A percentile compares a stretch with the other conserved stretches of the same genome.
These are phyloP conservation scores for Fusarium nelsonii DNA, from an alignment of 2,329 filamentous ascomycete genomes.

Conservation along the genomic window DNA sequence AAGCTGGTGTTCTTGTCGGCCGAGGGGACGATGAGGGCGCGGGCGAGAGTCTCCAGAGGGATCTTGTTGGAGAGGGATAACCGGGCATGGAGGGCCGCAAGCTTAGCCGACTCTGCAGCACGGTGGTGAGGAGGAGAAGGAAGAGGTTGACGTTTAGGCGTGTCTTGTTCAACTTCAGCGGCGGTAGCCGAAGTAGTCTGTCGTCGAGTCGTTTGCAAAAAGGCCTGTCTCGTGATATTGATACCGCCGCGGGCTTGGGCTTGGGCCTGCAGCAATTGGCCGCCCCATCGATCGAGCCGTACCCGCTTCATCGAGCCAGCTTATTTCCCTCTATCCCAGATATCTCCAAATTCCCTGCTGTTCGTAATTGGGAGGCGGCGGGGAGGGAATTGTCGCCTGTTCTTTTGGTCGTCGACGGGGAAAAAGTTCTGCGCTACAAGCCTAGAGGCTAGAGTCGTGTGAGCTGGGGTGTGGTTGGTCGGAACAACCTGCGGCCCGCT, in stretches of 20 bases:
- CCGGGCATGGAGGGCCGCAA: conserved; percentile 91
- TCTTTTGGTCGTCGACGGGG: conserved; percentile 41
- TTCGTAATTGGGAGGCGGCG: conserved; percentile 30
- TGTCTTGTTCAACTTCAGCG: conserved; percentile 41
- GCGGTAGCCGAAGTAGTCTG: conserved; percentile 52
- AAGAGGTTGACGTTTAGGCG: conserved; percentile 54
- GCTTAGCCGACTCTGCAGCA: conserved; percentile 83
- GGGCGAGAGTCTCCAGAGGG: conserved; percentile 86
- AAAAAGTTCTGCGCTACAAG: conserved; percentile 54
- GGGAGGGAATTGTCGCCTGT: conserved; percentile 27
- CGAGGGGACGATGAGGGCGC: conserved; percentile 85
- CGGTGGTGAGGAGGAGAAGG: conserved; percentile 79
- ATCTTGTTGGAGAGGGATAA: conserved; percentile 84
- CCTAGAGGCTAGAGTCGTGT: conserved; percentile 50
- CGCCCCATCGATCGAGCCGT: conserved; percentile 57
- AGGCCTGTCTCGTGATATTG: conserved; percentile 37
- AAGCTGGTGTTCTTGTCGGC: conserved; percentile 83
- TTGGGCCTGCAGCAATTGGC: conserved; percentile 55
- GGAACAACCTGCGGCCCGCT: conserved; percentile 47
- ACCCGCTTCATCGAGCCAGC: conserved; percentile 57
- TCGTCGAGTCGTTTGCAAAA: conserved; percentile 42
- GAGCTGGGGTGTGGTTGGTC: conserved; percentile 45
- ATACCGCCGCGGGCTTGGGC: conserved; percentile 40
- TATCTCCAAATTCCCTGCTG: conserved; percentile 28
- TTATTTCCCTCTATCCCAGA: conserved; percentile 35